Evolutionary conservation across 1,139 yeast species (phyloP).

Genomic region (Yamadazyma triangularis): DNA sequence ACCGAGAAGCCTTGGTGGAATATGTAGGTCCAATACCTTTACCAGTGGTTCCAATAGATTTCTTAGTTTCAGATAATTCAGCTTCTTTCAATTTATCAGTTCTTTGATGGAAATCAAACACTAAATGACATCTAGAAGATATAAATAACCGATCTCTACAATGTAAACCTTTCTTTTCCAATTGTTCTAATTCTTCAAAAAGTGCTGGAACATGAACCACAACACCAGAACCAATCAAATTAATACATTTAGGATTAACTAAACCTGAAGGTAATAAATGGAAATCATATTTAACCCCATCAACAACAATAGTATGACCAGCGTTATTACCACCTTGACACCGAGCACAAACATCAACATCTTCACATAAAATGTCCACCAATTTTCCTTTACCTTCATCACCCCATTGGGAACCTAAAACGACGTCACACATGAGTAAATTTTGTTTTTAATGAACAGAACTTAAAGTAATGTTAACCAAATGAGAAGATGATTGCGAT

Average conservation of each 20-base stretch:
- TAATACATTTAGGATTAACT: slow-evolving; percentile 85
- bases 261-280: slow-evolving; percentile 98
- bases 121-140: slow-evolving; percentile 93
- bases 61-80: slow-evolving; percentile 79
- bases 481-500: too few relatives aligned
- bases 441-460: not conserved
- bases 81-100: slow-evolving; percentile 94
- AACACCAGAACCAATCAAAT: slow-evolving; percentile 93
- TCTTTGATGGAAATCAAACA: slow-evolving; percentile 95
- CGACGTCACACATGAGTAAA: slow-evolving; percentile 95
- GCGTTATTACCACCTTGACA: slow-evolving; percentile 99
- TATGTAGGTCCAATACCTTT: slow-evolving; percentile 99
- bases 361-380: slow-evolving; percentile 89
- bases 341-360: slow-evolving; percentile 94
- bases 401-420: slow-evolving; percentile 98
- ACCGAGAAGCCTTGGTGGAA: slow-evolving; percentile 93
- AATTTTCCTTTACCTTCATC: slow-evolving; percentile 99
- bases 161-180: slow-evolving; percentile 76
- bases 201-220: slow-evolving; percentile 94
- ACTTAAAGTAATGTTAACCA: too few relatives aligned
- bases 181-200: slow-evolving; percentile 76
- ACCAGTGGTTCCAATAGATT: slow-evolving; percentile 97
- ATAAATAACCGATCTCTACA: slow-evolving; percentile 80
- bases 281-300: slow-evolving; percentile 85
- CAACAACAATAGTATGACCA: slow-evolving; percentile 96